phyloP scores from a whole-genome alignment of 768 basidiomycete genomes.

The Auricularia sp. region DNA sequence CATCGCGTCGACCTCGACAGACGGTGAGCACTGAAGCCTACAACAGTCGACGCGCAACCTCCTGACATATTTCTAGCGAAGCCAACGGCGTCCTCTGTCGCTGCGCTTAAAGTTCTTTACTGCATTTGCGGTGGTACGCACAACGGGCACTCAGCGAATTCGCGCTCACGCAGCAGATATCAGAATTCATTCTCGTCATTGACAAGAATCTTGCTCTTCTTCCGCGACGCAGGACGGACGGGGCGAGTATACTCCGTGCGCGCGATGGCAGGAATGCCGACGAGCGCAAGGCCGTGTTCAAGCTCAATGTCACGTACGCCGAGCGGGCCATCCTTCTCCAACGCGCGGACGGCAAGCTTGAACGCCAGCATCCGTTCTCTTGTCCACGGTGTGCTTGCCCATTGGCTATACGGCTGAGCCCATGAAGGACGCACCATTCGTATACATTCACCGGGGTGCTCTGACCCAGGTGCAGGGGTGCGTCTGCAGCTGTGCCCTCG shows the following conservation, averaged over 20 bases:
- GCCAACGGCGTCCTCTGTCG: conserved; percentile 68
- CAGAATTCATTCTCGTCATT: conserved; percentile 45
- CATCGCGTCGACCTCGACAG: conserved; percentile 78
- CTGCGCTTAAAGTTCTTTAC: conserved; percentile 47
- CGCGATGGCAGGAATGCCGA: conserved; percentile 48
- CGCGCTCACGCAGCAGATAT: neutral
- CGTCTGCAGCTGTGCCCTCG: neutral
- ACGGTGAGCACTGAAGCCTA: conserved; percentile 38
- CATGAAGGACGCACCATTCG: conserved; percentile 60
- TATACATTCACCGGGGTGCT: conserved; percentile 74
- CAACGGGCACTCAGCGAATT: conserved; percentile 33
- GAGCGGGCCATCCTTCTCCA: conserved; percentile 41
- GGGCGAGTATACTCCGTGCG: conserved; percentile 67
- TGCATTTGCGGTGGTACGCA: conserved; percentile 85
- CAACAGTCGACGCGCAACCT: no score
- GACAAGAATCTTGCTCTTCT: conserved; percentile 62
- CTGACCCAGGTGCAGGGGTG: conserved; percentile 77
- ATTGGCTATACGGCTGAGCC: conserved; percentile 73
- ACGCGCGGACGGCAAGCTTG: conserved; percentile 43
- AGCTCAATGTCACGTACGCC: conserved; percentile 63
- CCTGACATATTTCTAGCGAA: conserved; percentile 36
- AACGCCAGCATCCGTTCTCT: conserved; percentile 62
- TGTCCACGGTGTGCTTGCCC: conserved; percentile 59
- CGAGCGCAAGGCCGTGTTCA: conserved; percentile 58
- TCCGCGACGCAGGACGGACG: conserved; percentile 67